These are phyloP conservation scores for Dactylonectria estremocensis DNA, from an alignment of 2,329 filamentous ascomycete species.

Conservation along the genomic window DNA sequence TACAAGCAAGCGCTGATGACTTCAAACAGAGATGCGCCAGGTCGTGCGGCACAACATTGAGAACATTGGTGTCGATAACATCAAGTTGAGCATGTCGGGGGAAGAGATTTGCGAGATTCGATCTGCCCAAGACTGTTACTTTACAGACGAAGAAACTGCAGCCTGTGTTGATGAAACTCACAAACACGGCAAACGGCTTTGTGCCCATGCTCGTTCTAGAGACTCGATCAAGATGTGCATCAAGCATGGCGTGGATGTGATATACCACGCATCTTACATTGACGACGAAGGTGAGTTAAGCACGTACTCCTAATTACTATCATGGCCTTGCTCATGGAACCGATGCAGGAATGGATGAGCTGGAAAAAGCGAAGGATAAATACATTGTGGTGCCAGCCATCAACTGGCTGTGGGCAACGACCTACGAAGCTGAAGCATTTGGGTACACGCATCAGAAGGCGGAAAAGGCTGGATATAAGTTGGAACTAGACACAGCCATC, in stretches of 20 bases:
- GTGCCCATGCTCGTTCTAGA: constrained; percentile 33
- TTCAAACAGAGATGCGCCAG: constrained; percentile 18
- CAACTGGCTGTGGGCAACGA: constrained; percentile 33
- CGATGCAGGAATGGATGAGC: constrained; percentile 20
- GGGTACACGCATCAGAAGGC: constrained; percentile 25
- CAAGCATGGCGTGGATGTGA: constrained; percentile 33
- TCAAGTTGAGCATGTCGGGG: constrained; percentile 34
- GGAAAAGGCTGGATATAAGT: constrained; percentile 28
- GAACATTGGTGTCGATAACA: constrained; percentile 28
- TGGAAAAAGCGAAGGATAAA: constrained; percentile 21
- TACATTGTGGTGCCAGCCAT: constrained; percentile 29
- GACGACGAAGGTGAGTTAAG: constrained; percentile 29
- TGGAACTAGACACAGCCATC: constrained; percentile 27
- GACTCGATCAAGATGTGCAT: constrained; percentile 36
- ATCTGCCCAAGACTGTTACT: constrained; percentile 35
- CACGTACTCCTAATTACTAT: neutral
- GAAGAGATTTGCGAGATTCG: constrained; percentile 31
- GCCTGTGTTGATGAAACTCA: constrained; percentile 36
- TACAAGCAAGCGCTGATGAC: neutral
- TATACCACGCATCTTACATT: constrained; percentile 35
- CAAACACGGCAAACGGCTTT: constrained; percentile 29
- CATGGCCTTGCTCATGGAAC: neutral
- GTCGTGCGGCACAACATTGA: constrained; percentile 23
- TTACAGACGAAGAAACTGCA: constrained; percentile 27
- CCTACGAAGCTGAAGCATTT: constrained; percentile 32